Conservation (phyloP, 1,284 basidiomycete genomes). For the Rhodotorula glutinis region DNA sequence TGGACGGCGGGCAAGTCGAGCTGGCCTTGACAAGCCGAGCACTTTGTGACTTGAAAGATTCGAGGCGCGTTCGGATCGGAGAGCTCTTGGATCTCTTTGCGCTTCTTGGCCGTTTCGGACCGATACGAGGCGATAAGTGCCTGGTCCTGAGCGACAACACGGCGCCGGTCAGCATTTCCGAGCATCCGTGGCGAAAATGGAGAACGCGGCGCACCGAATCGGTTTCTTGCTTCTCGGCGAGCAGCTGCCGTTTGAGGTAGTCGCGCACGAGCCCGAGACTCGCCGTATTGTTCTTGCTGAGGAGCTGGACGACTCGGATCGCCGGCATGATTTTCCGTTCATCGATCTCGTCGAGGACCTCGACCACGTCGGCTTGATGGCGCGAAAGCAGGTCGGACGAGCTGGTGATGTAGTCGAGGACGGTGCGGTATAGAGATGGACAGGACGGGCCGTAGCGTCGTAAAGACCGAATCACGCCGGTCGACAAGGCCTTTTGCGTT, state of each 20-base stretch:
- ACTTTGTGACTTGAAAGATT: slow-evolving; percentile 90
- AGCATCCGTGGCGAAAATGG: slow-evolving; percentile 53
- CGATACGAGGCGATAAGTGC: slow-evolving; percentile 81
- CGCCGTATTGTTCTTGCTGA: slow-evolving; percentile 80
- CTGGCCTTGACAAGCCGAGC: slow-evolving; percentile 78
- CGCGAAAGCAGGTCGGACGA: slow-evolving; percentile 64
- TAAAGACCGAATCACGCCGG: slow-evolving; percentile 69
- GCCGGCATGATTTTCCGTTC: slow-evolving; percentile 78
- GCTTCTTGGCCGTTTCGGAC: slow-evolving; percentile 73
- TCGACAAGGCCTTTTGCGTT: slow-evolving; percentile 52
- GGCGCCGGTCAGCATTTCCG: too few relatives aligned
- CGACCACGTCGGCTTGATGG: slow-evolving; percentile 68
- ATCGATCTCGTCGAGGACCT: slow-evolving; percentile 72
- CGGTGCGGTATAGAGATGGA: slow-evolving; percentile 79
- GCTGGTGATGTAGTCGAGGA: slow-evolving; percentile 84
- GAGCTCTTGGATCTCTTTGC: slow-evolving; percentile 75
- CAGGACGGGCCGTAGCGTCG: slow-evolving; percentile 63
- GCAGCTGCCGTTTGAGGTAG: slow-evolving; percentile 77
- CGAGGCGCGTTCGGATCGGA: slow-evolving; percentile 70
- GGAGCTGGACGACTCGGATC: slow-evolving; percentile 78
- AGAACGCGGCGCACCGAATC: slow-evolving; percentile 73
- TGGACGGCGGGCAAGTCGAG: slow-evolving; percentile 90
- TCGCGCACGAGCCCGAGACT: slow-evolving; percentile 85
- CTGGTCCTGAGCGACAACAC: slow-evolving; percentile 67
- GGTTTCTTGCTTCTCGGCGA: slow-evolving; percentile 69